Base-by-base conservation (phyloP, 2,329 filamentous ascomycete genomes). In the Stromatinia cepivora region DNA sequence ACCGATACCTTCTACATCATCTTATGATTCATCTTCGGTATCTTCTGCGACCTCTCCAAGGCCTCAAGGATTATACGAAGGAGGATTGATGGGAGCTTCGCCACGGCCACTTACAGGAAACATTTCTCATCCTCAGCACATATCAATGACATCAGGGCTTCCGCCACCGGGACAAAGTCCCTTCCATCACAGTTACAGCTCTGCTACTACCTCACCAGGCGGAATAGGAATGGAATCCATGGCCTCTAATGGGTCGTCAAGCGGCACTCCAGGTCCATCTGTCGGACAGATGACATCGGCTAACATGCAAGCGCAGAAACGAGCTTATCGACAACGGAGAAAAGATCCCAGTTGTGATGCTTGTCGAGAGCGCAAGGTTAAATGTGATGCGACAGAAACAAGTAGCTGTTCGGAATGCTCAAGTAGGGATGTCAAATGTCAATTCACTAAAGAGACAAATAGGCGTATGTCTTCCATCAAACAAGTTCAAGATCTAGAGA, bases 381-480 rank as follows among this genome's bases (percentile, higher is more conserved):
- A 91, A 85, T 99, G 95, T 80, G 95, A 99, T 82, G 95, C 95
- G 45, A 98, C 95, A 22, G 95, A 98, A 79, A 97, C 92, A 25
- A 90, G 92, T 15, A 97, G 94, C 81, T 99, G 95, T 80, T 97
- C 95, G 1, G 95, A 99, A 81, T 99, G 95, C 81, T 95, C 93
- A 6, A 97, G 94, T 79, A 90, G 95, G 73, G 96, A 94, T 78
- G 94, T 98, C 73, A 97, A 96, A 80, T 99, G 95, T 78, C 94
- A 98, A 78, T 99, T 99, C 79, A 99, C 95, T 63, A 99, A 99
- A 81, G 95, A 99, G 81, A 99, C 95, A 17, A 99, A 99, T 79
- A 87, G 95, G 70, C 89, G 95, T 72, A 99, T 99, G 95, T 98
- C 95, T 25, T 98, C 94, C 1, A 98, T 98, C 82, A 99, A 98